These are phyloP conservation scores for Blastobotrys illinoisensis DNA, from an alignment of 1,139 yeast species.

Conservation along the genomic window DNA sequence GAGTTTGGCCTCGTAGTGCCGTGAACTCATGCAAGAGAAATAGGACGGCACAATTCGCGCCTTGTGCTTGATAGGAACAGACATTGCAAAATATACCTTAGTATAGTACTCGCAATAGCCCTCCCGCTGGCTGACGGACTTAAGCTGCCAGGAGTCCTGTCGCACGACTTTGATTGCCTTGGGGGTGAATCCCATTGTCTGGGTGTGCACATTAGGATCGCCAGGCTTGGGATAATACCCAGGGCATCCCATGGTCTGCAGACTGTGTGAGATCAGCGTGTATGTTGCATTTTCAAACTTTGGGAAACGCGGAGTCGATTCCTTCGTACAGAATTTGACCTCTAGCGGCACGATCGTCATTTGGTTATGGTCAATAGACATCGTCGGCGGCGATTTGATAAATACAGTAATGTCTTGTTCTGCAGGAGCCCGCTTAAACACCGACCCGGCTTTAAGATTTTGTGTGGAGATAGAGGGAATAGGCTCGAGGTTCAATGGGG, in stretches of 20 bases:
- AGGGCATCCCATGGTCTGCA: background rate
- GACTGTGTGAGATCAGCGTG: slow-evolving; percentile 1
- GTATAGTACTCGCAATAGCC: background rate
- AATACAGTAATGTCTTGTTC: background rate
- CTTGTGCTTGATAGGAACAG: slow-evolving; percentile 13
- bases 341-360: background rate
- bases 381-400: background rate
- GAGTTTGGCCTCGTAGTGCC: slow-evolving; percentile 19
- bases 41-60: slow-evolving; percentile 18
- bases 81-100: background rate
- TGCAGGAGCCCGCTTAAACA: background rate
- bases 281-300: background rate
- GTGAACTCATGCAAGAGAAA: slow-evolving; percentile 22
- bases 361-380: slow-evolving; percentile 1
- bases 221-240: background rate
- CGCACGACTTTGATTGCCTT: background rate
- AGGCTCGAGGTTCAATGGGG: slow-evolving; percentile 2
- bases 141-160: background rate
- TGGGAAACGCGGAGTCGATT: background rate
- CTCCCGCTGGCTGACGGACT: background rate
- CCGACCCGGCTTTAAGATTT: background rate
- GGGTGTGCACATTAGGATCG: slow-evolving; percentile 3
- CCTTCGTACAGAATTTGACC: background rate
- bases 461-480: background rate
- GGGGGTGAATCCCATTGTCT: slow-evolving; percentile 1